phyloP scores from a whole-genome alignment of 192 early-diverging fungal genomes.

The Coemansia sp. region DNA sequence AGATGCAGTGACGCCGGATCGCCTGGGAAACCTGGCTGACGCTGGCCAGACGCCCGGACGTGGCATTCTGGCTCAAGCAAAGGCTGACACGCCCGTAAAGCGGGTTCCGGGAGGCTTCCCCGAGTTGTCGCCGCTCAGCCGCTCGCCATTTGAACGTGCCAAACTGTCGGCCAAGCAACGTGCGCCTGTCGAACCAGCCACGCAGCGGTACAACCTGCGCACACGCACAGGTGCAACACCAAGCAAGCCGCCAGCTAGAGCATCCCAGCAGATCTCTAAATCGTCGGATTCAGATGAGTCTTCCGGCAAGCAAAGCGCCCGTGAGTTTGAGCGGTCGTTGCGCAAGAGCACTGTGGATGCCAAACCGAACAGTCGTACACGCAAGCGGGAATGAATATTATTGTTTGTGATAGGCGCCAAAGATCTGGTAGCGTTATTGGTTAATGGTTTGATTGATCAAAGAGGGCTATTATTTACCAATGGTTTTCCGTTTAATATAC shows the following conservation, averaged over 20 bases:
- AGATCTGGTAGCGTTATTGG: no score
- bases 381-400: slow-evolving; percentile 23
- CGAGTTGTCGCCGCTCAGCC: neutral
- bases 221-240: slow-evolving; percentile 14
- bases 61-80: slow-evolving; percentile 9
- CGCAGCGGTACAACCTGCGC: slow-evolving; percentile 34
- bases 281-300: neutral
- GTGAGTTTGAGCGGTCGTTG: slow-evolving; percentile 24
- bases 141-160: slow-evolving; percentile 29
- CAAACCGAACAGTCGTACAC: slow-evolving; percentile 15
- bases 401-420: no score
- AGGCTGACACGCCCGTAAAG: slow-evolving; percentile 6
- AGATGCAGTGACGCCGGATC: neutral
- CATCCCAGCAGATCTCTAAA: neutral
- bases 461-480: no score
- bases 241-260: neutral
- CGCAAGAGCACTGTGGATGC: neutral
- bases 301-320: slow-evolving; percentile 21
- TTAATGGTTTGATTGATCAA: no score
- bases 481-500: no score
- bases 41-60: slow-evolving; percentile 16
- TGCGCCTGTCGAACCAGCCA: neutral
- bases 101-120: slow-evolving; percentile 20
- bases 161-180: slow-evolving; percentile 11
- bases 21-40: neutral